These are phyloP conservation scores for Endoconidiophora polonica DNA, from an alignment of 2,329 filamentous ascomycete species.

Conservation along the genomic window DNA sequence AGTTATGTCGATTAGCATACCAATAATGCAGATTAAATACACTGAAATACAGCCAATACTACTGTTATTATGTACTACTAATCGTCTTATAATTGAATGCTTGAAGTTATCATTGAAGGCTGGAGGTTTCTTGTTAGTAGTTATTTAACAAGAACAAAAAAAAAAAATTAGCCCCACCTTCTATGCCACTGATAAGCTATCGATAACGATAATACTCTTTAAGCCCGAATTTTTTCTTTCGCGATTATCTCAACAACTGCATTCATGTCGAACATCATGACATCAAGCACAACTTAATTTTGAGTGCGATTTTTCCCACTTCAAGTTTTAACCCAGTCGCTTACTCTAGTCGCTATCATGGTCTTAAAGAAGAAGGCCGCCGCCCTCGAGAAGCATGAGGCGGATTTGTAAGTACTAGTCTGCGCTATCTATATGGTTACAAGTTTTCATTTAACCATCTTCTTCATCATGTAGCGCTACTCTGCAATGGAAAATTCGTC, in stretches of 20 bases:
- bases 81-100: too few species aligned
- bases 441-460: not conserved
- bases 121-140: too few species aligned
- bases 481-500: conserved; percentile 78
- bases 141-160: too few species aligned
- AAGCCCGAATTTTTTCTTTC: conserved; percentile 7
- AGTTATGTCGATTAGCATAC: too few species aligned
- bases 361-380: conserved; percentile 70
- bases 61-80: too few species aligned
- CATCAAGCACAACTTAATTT: not conserved
- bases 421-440: too few species aligned
- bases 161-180: too few species aligned
- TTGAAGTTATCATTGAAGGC: too few species aligned
- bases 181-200: conserved; percentile 5
- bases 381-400: conserved; percentile 88
- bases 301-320: too few species aligned
- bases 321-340: not conserved
- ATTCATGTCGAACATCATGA: too few species aligned
- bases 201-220: conserved; percentile 9
- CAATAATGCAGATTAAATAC: too few species aligned
- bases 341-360: conserved; percentile 29
- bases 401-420: conserved; percentile 48
- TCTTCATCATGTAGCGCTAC: conserved; percentile 42
- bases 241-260: not conserved
- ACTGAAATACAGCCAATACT: too few species aligned